phyloP scores from a whole-genome alignment of 2,329 filamentous ascomycete genomes.

The Neofusicoccum umdonicola region DNA sequence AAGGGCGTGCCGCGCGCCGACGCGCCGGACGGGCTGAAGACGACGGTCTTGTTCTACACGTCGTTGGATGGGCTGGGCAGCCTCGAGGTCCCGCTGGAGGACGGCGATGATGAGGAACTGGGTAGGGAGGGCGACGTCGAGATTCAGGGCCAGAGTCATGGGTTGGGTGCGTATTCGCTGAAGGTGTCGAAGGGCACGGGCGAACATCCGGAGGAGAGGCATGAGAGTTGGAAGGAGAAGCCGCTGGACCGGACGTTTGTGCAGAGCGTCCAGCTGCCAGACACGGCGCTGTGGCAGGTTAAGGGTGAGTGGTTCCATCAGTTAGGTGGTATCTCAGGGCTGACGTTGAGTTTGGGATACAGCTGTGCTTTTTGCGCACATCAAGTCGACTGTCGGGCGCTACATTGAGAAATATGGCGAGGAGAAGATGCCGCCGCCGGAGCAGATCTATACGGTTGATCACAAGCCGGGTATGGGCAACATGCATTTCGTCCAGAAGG shows the following conservation, averaged over 20 bases:
- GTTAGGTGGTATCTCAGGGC: background rate
- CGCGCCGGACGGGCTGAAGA: constrained; percentile 65
- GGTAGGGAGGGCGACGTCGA: constrained; percentile 63
- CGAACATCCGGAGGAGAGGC: constrained; percentile 54
- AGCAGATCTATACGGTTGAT: constrained; percentile 76
- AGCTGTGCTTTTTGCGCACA: constrained; percentile 59
- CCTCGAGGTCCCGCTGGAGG: constrained; percentile 53
- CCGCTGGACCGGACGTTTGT: constrained; percentile 75
- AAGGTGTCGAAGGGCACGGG: constrained; percentile 71
- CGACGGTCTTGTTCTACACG: constrained; percentile 77
- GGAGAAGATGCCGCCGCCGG: constrained; percentile 73
- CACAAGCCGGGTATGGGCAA: constrained; percentile 72
- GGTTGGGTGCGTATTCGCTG: constrained; percentile 77
- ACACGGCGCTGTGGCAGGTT: constrained; percentile 77
- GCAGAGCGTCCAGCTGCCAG: constrained; percentile 64
- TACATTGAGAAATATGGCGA: constrained; percentile 58
- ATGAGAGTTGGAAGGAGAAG: constrained; percentile 66
- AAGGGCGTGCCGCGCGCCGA: constrained; percentile 75
- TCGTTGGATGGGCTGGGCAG: constrained; percentile 73
- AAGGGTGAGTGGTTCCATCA: constrained; percentile 54
- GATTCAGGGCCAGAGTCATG: constrained; percentile 66
- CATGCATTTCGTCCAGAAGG: constrained; percentile 83
- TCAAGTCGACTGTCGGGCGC: constrained; percentile 64
- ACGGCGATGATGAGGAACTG: constrained; percentile 48
- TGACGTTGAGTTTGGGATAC: background rate